Evolutionary conservation across 208 protist species (phyloP).

Genomic region (Herpetomonas tarakana): DNA sequence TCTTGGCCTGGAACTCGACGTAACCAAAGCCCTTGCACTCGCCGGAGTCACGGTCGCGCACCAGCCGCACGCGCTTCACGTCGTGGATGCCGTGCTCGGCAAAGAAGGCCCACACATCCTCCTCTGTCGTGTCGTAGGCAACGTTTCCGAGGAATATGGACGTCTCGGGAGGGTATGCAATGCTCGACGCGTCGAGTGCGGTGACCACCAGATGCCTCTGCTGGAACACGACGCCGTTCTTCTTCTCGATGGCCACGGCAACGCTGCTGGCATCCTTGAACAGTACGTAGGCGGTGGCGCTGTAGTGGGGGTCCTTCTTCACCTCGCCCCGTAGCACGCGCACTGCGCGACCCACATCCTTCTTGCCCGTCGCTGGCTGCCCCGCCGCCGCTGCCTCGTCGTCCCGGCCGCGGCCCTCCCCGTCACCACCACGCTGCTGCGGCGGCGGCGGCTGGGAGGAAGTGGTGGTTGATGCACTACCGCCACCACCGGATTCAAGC

Average conservation of each 20-base stretch:
- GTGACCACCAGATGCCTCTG: slow-evolving; percentile 85
- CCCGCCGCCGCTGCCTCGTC: not conserved
- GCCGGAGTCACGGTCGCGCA: slow-evolving; percentile 80
- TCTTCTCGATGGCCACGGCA: slow-evolving; percentile 40
- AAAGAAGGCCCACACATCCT: slow-evolving; percentile 86
- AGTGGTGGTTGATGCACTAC: slow-evolving; percentile 3
- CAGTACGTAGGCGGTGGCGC: slow-evolving; percentile 84
- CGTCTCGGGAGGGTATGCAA: slow-evolving; percentile 75
- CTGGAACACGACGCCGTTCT: slow-evolving; percentile 71
- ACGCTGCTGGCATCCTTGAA: slow-evolving; percentile 31
- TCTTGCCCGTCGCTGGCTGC: slow-evolving; percentile 3
- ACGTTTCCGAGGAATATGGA: slow-evolving; percentile 90
- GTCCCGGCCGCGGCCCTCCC: too few species aligned
- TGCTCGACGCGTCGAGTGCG: slow-evolving; percentile 50
- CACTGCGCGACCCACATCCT: slow-evolving; percentile 71
- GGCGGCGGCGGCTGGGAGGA: not conserved
- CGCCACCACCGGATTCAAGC: slow-evolving; percentile 28
- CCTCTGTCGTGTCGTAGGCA: slow-evolving; percentile 78
- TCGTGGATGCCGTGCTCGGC: slow-evolving; percentile 69
- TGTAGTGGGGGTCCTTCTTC: slow-evolving; percentile 79
- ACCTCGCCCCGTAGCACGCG: slow-evolving; percentile 83
- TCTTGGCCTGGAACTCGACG: slow-evolving; percentile 67
- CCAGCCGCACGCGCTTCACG: slow-evolving; percentile 77
- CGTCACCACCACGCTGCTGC: too few species aligned
- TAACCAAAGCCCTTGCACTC: slow-evolving; percentile 90